phyloP scores from a whole-genome alignment of 2,329 filamentous ascomycete genomes.

The Pseudodiploospora longispora region DNA sequence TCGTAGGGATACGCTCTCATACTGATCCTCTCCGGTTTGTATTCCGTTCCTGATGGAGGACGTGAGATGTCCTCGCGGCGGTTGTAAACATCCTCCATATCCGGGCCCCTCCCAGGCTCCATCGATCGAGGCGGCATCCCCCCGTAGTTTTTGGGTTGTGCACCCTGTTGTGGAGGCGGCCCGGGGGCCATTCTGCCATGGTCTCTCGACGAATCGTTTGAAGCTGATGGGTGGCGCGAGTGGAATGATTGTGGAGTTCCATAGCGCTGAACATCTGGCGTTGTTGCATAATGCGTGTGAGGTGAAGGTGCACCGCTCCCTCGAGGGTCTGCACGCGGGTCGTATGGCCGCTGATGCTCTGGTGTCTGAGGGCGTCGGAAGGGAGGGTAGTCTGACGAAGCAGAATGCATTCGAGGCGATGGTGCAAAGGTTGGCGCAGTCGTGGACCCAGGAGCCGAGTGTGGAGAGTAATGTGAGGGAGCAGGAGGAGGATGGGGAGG shows the following conservation, averaged over 20 bases:
- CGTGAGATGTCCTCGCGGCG: conserved; percentile 41
- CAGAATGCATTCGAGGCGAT: conserved; percentile 47
- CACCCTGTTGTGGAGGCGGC: conserved; percentile 41
- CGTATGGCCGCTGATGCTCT: conserved; percentile 54
- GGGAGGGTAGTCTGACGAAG: conserved; percentile 50
- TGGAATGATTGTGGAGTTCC: conserved; percentile 50
- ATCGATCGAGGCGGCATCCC: conserved; percentile 36
- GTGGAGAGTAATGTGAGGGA: conserved; percentile 34
- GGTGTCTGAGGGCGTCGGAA: conserved; percentile 65
- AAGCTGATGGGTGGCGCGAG: conserved; percentile 40
- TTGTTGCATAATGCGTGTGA: conserved; percentile 45
- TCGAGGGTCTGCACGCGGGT: conserved; percentile 38
- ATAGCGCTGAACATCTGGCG: conserved; percentile 51
- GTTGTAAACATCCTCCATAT: conserved; percentile 35
- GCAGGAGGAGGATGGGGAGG: conserved; percentile 16
- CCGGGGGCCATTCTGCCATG: conserved; percentile 28
- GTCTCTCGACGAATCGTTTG: conserved; percentile 36
- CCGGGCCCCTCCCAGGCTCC: conserved; percentile 36
- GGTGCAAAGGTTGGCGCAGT: conserved; percentile 42
- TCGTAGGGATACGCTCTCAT: conserved; percentile 40
- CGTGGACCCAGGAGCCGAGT: conserved; percentile 28
- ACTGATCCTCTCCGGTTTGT: conserved; percentile 43
- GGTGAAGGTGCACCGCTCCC: conserved; percentile 40
- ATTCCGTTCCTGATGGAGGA: conserved; percentile 33
- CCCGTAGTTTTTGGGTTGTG: conserved; percentile 42